A percentile compares a stretch with the other conserved stretches of the same genome.
phyloP scores from a whole-genome alignment of 2,329 filamentous ascomycete genomes.

The Eurotiales sp. region DNA sequence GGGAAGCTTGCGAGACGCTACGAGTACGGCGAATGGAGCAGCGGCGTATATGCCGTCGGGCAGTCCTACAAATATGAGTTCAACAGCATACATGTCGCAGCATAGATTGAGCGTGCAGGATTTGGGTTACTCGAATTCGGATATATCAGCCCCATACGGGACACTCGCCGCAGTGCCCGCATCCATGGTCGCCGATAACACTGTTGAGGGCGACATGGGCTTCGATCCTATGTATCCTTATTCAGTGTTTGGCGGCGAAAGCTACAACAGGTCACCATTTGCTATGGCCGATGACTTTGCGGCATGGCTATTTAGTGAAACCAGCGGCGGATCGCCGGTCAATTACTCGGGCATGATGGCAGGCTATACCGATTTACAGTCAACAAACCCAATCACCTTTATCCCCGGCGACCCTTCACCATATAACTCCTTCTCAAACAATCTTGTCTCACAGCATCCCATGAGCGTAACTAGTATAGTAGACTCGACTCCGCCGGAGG shows the following conservation, averaged over 20 bases:
- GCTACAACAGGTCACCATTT: slow-evolving; percentile 80
- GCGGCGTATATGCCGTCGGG: slow-evolving; percentile 6
- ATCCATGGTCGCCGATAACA: slow-evolving; percentile 23
- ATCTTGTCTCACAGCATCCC: slow-evolving; percentile 62
- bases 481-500: slow-evolving; percentile 74
- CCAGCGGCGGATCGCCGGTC: slow-evolving; percentile 53
- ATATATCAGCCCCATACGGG: slow-evolving; percentile 6
- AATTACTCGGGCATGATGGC: slow-evolving; percentile 37
- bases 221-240: slow-evolving; percentile 51
- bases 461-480: slow-evolving; percentile 87
- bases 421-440: slow-evolving; percentile 47
- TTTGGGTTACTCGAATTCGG: slow-evolving; percentile 15
- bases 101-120: slow-evolving; percentile 21
- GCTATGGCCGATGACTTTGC: slow-evolving; percentile 85
- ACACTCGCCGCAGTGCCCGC: slow-evolving; percentile 23
- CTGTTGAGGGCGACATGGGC: slow-evolving; percentile 31
- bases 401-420: slow-evolving; percentile 47
- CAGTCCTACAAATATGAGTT: background rate
- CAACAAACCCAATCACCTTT: slow-evolving; percentile 46
- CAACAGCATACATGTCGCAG: slow-evolving; percentile 12
- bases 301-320: slow-evolving; percentile 75
- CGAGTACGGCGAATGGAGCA: slow-evolving; percentile 15
- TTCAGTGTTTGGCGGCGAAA: slow-evolving; percentile 82
- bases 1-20: slow-evolving; percentile 17
- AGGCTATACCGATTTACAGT: slow-evolving; percentile 37